These are phyloP conservation scores for Cyberlindnera mycetangii DNA, from an alignment of 805 yeast species.

Conservation along the genomic window DNA sequence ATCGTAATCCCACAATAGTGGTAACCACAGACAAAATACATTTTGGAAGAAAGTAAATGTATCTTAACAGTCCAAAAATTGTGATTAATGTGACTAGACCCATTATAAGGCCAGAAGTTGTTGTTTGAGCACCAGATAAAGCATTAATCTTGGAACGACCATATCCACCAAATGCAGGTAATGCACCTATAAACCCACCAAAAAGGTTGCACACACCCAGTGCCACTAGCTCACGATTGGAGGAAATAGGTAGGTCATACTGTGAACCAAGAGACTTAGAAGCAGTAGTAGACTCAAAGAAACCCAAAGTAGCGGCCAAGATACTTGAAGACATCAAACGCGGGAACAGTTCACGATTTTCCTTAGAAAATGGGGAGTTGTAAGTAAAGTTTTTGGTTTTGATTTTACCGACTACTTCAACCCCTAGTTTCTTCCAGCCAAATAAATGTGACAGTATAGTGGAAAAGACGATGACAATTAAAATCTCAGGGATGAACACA, in stretches of 20 bases:
- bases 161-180: conserved; percentile 95
- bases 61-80: conserved; percentile 54
- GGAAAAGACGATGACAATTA: conserved; percentile 59
- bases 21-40: conserved; percentile 81
- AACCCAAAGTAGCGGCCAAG: conserved; percentile 80
- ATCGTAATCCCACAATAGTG: conserved; percentile 69
- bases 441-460: conserved; percentile 52
- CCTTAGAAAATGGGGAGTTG: conserved; percentile 54
- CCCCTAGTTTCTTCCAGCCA: conserved; percentile 53
- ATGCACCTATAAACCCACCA: conserved; percentile 54
- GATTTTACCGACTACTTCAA: conserved; percentile 70
- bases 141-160: conserved; percentile 91
- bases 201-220: conserved; percentile 69
- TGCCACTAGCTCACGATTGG: conserved; percentile 90
- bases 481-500: conserved; percentile 80
- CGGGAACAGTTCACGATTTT: conserved; percentile 46
- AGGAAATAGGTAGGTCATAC: conserved; percentile 69
- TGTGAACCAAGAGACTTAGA: conserved; percentile 78
- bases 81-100: conserved; percentile 71
- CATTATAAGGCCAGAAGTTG: conserved; percentile 79
- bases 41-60: conserved; percentile 70
- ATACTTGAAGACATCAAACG: conserved; percentile 66
- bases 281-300: conserved; percentile 91
- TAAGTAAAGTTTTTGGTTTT: conserved; percentile 47
- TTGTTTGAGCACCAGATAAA: conserved; percentile 82